Evolutionary conservation across 2,329 filamentous ascomycete species (phyloP), one percentile per base, ranked within the genome.

Genomic region (Diaporthe citriasiana): DNA sequence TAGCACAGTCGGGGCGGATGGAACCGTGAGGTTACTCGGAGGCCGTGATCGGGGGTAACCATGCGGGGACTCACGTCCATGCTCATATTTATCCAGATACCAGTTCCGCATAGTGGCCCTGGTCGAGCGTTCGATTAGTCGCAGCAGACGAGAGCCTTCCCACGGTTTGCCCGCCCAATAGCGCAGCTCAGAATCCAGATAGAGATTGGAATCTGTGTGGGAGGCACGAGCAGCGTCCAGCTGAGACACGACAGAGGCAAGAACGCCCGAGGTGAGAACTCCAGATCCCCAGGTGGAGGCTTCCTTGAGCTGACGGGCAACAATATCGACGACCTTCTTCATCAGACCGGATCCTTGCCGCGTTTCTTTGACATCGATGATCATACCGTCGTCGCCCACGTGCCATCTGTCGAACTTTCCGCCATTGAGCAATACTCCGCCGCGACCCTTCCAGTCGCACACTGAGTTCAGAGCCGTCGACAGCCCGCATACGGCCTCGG

Each of bases 381-480:
- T 89, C 89, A 94, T 94, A 15, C 95, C 95, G 50, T 91, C 87
- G 0, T 95, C 93, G 78, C 97, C 92, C 30, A 99, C 95, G 82
- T 99, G 97, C 94, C 97, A 98, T 53, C 95, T 91, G 82, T 99
- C 97, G 76, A 93, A 91, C 77, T 88, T 90, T 12, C 94, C 94
- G 69, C 87, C 87, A 70, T 92, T 89, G n/a, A 94, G 89, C 35
- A 94, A 87, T 59, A 97, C 93, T 1, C 97, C 97, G 75, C 97
- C 97, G 76, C 97, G 91, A 40, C 95, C 95, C 79, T 90, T 90
- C 97, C 97, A 99, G 79, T 96, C 94, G 81, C 97, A 99, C 8
- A 99, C 95, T 9, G 97, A 98, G 81, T 98, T 98, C 69, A 99
- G 86, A 1, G 97, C 96, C 74, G 97, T 98, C 1, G 95, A 95